phyloP scores from a whole-genome alignment of 352 stramenopile genomes.

The Pythium graminicola region DNA sequence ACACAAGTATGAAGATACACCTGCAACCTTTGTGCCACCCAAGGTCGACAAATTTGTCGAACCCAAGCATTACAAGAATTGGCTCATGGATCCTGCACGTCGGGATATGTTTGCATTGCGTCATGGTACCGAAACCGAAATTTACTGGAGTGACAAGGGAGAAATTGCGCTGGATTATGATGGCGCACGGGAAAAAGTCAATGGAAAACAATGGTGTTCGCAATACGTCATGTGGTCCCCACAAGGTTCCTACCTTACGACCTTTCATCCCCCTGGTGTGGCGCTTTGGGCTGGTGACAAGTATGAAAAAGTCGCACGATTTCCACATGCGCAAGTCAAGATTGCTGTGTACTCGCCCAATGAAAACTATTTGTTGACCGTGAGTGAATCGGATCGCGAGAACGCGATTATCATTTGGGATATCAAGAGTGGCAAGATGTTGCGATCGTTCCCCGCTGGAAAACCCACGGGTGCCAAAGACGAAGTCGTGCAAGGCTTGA shows the following conservation, averaged over 20 bases:
- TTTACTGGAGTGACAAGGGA: slow-evolving; percentile 94
- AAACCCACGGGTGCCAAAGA: slow-evolving; percentile 63
- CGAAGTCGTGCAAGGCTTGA: slow-evolving; percentile 73
- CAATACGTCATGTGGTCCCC: slow-evolving; percentile 97
- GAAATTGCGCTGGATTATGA: slow-evolving; percentile 91
- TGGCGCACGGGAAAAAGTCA: slow-evolving; percentile 92
- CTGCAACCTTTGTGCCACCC: slow-evolving; percentile 70
- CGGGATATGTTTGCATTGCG: slow-evolving; percentile 95
- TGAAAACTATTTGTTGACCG: slow-evolving; percentile 97
- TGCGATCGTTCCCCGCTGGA: slow-evolving; percentile 78
- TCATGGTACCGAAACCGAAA: slow-evolving; percentile 93
- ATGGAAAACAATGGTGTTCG: slow-evolving; percentile 96
- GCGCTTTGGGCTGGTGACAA: slow-evolving; percentile 96
- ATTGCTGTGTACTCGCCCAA: slow-evolving; percentile 92
- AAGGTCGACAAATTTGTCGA: slow-evolving; percentile 85
- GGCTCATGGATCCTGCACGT: slow-evolving; percentile 88
- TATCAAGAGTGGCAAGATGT: slow-evolving; percentile 85
- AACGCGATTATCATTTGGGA: slow-evolving; percentile 97
- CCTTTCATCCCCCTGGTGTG: slow-evolving; percentile 96
- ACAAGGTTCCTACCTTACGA: slow-evolving; percentile 95
- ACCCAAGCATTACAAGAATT: slow-evolving; percentile 90
- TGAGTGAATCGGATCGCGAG: slow-evolving; percentile 91
- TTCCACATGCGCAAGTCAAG: slow-evolving; percentile 94
- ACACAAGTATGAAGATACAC: slow-evolving; percentile 66
- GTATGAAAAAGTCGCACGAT: slow-evolving; percentile 97